A percentile compares a stretch with the other conserved stretches of the same genome.
These are phyloP conservation scores for Amanita rubescens DNA, from an alignment of 768 basidiomycete genomes.

Conservation along the genomic window DNA sequence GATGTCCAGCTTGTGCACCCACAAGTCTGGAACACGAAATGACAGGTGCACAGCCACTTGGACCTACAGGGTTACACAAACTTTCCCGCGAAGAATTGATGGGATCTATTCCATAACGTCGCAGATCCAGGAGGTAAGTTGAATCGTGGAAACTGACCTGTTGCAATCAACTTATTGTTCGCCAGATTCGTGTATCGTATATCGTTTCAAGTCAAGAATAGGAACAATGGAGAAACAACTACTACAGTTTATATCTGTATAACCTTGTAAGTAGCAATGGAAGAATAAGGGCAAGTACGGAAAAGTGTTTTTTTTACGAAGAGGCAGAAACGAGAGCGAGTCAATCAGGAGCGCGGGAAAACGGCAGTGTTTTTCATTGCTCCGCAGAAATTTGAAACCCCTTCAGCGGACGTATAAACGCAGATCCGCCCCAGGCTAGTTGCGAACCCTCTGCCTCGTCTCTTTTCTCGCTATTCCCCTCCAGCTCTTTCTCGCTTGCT, in stretches of 20 bases:
- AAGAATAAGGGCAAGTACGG: no score
- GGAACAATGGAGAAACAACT: conserved; percentile 2
- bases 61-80: conserved; percentile 20
- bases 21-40: neutral
- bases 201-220: neutral
- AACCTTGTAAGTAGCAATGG: conserved; percentile 1
- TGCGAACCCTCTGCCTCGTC: conserved; percentile 9
- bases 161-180: conserved; percentile 23
- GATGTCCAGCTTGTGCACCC: neutral
- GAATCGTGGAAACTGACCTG: neutral
- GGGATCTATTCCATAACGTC: conserved; percentile 1
- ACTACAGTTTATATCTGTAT: neutral
- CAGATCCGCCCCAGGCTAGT: conserved; percentile 11
- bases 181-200: conserved; percentile 11
- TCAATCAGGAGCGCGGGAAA: conserved; percentile 30
- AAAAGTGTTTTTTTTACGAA: neutral
- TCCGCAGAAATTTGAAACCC: conserved; percentile 32
- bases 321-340: conserved; percentile 1
- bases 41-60: conserved; percentile 15
- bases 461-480: conserved; percentile 27
- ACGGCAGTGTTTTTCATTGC: conserved; percentile 19
- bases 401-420: conserved; percentile 13
- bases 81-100: conserved; percentile 3
- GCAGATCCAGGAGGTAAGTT: conserved; percentile 4
- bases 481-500: conserved; percentile 27